These are phyloP conservation scores for Carex pumila DNA, from an alignment of 176 grass and related monocot genomes.

Conservation along the genomic window DNA sequence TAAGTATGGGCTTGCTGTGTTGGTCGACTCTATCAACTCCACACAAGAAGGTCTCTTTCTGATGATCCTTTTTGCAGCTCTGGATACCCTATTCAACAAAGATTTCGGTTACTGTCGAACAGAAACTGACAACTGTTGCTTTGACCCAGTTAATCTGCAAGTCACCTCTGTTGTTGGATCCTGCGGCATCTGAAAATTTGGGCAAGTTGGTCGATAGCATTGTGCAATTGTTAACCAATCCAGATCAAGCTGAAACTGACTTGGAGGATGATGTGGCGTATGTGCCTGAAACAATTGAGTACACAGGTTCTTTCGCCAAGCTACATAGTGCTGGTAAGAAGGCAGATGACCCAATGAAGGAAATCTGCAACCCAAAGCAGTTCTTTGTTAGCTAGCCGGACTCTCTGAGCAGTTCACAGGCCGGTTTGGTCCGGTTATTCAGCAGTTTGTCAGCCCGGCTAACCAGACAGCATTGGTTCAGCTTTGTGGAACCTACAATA, in stretches of 20 bases:
- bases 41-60: slow-evolving; percentile 58
- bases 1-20: slow-evolving; percentile 61
- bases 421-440: slow-evolving; percentile 64
- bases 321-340: slow-evolving; percentile 86
- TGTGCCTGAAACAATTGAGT: slow-evolving; percentile 51
- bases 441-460: slow-evolving; percentile 57
- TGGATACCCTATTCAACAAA: slow-evolving; percentile 82
- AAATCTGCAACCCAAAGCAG: slow-evolving; percentile 80
- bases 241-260: slow-evolving; percentile 49
- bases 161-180: slow-evolving; percentile 54
- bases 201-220: slow-evolving; percentile 86
- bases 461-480: slow-evolving; percentile 75
- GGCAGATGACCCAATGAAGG: slow-evolving; percentile 80
- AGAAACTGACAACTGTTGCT: slow-evolving; percentile 78
- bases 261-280: slow-evolving; percentile 54
- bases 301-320: slow-evolving; percentile 75
- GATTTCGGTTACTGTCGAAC: slow-evolving; percentile 73
- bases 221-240: slow-evolving; percentile 53
- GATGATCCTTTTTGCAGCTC: slow-evolving; percentile 59
- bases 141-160: slow-evolving; percentile 81
- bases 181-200: slow-evolving; percentile 53
- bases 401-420: slow-evolving; percentile 66
- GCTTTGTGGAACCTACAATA: slow-evolving; percentile 67
- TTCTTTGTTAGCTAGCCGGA: slow-evolving; percentile 59
- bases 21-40: slow-evolving; percentile 58